phyloP scores from a whole-genome alignment of 2,329 filamentous ascomycete species.

The Magnaporthales sp. region DNA sequence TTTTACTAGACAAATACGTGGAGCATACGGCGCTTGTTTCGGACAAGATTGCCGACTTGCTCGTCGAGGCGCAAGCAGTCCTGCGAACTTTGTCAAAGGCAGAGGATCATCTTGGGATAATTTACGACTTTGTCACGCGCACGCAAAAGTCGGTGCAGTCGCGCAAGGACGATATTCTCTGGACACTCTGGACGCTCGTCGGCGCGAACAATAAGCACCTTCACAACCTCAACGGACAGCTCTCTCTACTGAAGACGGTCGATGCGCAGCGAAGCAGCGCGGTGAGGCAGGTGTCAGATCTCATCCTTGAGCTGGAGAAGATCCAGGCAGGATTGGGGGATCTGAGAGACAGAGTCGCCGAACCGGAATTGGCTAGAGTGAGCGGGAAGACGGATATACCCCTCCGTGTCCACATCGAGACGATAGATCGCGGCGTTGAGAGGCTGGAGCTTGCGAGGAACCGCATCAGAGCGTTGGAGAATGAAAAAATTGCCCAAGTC shows the following conservation, averaged over 20 bases:
- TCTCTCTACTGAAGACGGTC: constrained; percentile 58
- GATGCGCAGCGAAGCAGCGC: constrained; percentile 56
- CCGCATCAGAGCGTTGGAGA: constrained; percentile 49
- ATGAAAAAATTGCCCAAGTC: constrained; percentile 45
- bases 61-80: constrained; percentile 61
- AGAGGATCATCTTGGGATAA: constrained; percentile 60
- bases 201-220: constrained; percentile 58
- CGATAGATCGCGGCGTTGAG: constrained; percentile 64
- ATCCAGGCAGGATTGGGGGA: constrained; percentile 66
- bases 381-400: constrained; percentile 40
- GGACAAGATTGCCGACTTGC: constrained; percentile 58
- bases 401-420: constrained; percentile 65
- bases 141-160: constrained; percentile 51
- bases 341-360: constrained; percentile 60
- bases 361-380: constrained; percentile 49
- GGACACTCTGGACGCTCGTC: constrained; percentile 64
- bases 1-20: constrained; percentile 66
- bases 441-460: constrained; percentile 57
- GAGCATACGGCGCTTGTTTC: constrained; percentile 62
- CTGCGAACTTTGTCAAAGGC: constrained; percentile 57
- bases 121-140: constrained; percentile 59
- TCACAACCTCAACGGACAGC: constrained; percentile 52
- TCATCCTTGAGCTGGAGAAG: constrained; percentile 64
- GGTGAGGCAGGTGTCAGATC: constrained; percentile 57
- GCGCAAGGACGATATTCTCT: constrained; percentile 57